phyloP scores from a whole-genome alignment of 2,329 filamentous ascomycete genomes.

The Xenosphaeropsis pyriputrescens region DNA sequence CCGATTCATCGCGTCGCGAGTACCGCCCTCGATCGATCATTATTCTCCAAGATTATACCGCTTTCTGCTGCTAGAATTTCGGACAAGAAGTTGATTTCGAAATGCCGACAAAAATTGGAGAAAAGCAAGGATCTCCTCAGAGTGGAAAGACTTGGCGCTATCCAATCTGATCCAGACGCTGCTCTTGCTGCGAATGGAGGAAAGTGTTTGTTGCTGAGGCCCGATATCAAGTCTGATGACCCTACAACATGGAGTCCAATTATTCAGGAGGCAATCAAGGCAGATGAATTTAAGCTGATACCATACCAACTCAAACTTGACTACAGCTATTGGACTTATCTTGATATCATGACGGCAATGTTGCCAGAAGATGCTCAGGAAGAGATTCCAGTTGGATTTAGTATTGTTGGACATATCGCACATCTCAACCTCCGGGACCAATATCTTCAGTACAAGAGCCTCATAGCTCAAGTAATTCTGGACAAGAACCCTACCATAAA shows the following conservation, averaged over 20 bases:
- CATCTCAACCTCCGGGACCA: slow-evolving; percentile 80
- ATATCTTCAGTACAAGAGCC: slow-evolving; percentile 71
- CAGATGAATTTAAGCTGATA: slow-evolving; percentile 53
- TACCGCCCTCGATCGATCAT: slow-evolving; percentile 65
- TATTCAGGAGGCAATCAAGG: slow-evolving; percentile 52
- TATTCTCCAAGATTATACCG: slow-evolving; percentile 66
- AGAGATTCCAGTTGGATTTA: slow-evolving; percentile 76
- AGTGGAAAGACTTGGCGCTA: slow-evolving; percentile 45
- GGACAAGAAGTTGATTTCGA: slow-evolving; percentile 61
- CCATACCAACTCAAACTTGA: slow-evolving; percentile 64
- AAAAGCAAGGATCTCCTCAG: slow-evolving; percentile 51
- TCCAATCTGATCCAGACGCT: slow-evolving; percentile 47
- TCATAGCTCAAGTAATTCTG: slow-evolving; percentile 73
- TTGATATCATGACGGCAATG: slow-evolving; percentile 70
- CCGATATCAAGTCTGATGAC: slow-evolving; percentile 18
- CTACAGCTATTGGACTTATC: slow-evolving; percentile 81
- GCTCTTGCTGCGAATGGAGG: slow-evolving; percentile 34
- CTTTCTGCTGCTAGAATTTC: slow-evolving; percentile 66
- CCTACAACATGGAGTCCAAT: slow-evolving; percentile 62
- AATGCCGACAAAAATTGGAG: slow-evolving; percentile 51
- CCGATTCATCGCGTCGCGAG: slow-evolving; percentile 63
- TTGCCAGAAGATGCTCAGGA: slow-evolving; percentile 67
- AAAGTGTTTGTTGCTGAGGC: slow-evolving; percentile 43
- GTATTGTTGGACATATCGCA: slow-evolving; percentile 78
- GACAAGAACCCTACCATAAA: slow-evolving; percentile 76